Evolutionary conservation across 768 basidiomycete species (phyloP), one percentile per base, ranked within the genome.

Genomic region (Dendrothele bispora): DNA sequence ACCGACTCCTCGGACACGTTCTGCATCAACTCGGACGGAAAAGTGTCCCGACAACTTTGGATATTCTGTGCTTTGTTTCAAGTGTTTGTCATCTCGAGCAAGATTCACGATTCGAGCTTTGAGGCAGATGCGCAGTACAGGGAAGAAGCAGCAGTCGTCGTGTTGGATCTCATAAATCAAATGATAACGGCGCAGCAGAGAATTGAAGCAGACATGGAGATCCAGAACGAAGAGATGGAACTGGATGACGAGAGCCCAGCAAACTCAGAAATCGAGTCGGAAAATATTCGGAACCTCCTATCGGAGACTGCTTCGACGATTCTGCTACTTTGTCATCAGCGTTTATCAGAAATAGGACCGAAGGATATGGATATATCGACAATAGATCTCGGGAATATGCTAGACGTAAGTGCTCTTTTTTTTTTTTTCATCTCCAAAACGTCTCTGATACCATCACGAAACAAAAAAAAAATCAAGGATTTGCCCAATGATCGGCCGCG

Each of bases 401-500:
- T 49, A 5, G 48, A 49, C 26, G 48, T 42, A 32, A 10, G 48
- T 43, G 6, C 14, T 24, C 43, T 29, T 25, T 46, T 36, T 47
- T 7, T 17, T 8, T 39, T 10, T 37, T n/a, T 25, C n/a, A 10
- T 44, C 30, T 46, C 17, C 39, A 55, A 17, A 60, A 48, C 18
- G 20, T 38, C 11, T 47, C 2, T 38, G 56, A 15, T 37, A n/a
- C 22, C 21, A 4, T 15, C 14, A 8, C 30, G 30, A 8, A 39
- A 12, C n/a, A n/a, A n/a, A n/a, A n/a, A n/a, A n/a, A n/a, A n/a
- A n/a, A n/a, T 17, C 14, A 50, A 80, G 81, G 61, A 52, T 22
- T 57, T 75, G 34, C 67, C 73, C 18, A 53, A 51, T 3, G 51
- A 57, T 25, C 66, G 66, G 64, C 49, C 46, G 11, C 72, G 75